These are phyloP conservation scores for Solanum microdontum DNA, from an alignment of 257 asterid genomes.

Conservation along the genomic window DNA sequence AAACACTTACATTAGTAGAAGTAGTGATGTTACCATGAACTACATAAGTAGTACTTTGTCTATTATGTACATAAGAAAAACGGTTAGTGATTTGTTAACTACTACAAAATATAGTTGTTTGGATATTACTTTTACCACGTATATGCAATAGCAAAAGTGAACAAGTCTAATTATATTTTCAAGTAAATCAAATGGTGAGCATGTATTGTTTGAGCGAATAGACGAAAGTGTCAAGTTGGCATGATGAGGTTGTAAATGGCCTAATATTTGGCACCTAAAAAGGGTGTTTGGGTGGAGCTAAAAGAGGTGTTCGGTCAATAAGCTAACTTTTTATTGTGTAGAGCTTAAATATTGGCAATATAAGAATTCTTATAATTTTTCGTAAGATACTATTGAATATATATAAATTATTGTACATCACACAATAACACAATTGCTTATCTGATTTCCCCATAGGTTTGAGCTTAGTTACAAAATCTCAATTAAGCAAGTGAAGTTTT, in stretches of 20 bases:
- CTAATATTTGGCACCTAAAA: not conserved
- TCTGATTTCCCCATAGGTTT: not conserved
- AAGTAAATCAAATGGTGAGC: not conserved
- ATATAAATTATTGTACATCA: not conserved
- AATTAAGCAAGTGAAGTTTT: not conserved
- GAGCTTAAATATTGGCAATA: rapidly evolving
- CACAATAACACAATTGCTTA: not conserved
- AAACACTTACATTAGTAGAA: not conserved
- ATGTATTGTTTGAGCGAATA: not conserved
- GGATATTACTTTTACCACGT: not conserved
- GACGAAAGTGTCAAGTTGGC: not conserved
- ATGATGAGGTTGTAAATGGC: not conserved
- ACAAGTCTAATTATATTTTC: not conserved
- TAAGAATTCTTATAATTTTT: too few relatives aligned
- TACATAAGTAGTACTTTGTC: not conserved
- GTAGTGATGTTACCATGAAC: not conserved
- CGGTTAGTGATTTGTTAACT: not conserved
- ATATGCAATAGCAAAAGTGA: not conserved
- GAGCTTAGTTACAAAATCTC: not conserved
- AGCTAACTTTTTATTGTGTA: not conserved
- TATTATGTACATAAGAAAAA: not conserved
- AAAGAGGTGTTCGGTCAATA: not conserved
- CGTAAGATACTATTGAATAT: not conserved
- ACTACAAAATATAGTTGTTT: not conserved
- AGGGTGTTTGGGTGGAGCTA: not conserved